Conservation (phyloP, 2,329 filamentous ascomycete genomes). For the Ilyonectria mors-panacis region DNA sequence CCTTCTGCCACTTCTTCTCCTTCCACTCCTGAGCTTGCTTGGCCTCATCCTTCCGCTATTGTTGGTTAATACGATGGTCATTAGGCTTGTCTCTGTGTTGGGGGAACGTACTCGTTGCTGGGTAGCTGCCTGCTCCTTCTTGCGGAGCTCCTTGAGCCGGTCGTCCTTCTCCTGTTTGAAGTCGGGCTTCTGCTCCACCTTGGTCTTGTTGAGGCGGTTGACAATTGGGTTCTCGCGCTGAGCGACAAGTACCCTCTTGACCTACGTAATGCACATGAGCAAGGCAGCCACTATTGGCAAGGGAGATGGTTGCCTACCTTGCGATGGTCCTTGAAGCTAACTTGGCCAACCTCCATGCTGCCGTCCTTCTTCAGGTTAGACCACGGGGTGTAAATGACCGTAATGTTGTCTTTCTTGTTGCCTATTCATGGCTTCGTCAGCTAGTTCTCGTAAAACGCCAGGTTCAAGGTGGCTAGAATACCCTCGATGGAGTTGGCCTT, state of each 20-base stretch:
- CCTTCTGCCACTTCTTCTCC: slow-evolving; percentile 93
- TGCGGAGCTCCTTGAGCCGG: slow-evolving; percentile 78
- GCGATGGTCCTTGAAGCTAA: slow-evolving; percentile 91
- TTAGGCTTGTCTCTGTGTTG: not conserved
- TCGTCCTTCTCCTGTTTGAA: slow-evolving; percentile 87
- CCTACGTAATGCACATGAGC: slow-evolving; percentile 58
- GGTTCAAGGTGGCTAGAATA: slow-evolving; percentile 51
- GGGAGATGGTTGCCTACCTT: slow-evolving; percentile 59
- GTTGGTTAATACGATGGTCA: not conserved
- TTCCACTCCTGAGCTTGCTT: slow-evolving; percentile 83
- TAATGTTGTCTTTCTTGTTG: slow-evolving; percentile 99
- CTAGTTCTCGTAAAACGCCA: not conserved
- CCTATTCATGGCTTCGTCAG: slow-evolving; percentile 63
- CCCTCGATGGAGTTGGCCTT: slow-evolving; percentile 99
- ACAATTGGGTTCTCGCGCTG: slow-evolving; percentile 90
- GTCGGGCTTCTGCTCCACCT: slow-evolving; percentile 89
- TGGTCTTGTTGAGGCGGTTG: slow-evolving; percentile 99
- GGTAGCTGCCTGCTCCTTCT: slow-evolving; percentile 75
- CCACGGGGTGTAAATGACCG: slow-evolving; percentile 98
- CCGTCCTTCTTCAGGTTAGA: slow-evolving; percentile 96
- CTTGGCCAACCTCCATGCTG: slow-evolving; percentile 95
- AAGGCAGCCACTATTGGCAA: not conserved
- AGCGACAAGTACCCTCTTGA: slow-evolving; percentile 85
- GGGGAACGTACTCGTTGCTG: slow-evolving; percentile 71
- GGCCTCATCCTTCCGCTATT: slow-evolving; percentile 82